phyloP scores from a whole-genome alignment of 345 rosid genomes.

The Hibiscus mutabilis region DNA sequence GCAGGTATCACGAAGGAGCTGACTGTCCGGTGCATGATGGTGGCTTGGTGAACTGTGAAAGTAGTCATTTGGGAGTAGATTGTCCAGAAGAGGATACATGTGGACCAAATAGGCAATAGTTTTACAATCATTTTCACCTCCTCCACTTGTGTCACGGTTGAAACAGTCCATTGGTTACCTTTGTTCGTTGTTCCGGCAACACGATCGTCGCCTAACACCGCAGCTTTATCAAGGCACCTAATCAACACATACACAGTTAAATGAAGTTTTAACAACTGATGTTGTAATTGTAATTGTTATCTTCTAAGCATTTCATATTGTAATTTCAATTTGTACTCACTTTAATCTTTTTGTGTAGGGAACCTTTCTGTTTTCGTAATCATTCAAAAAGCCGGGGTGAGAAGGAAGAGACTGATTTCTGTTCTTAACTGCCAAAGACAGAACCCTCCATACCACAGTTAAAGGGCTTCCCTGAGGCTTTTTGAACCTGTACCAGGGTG shows the following conservation, averaged over 20 bases:
- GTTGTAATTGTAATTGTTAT: too few species aligned
- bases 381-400: slow-evolving; percentile 51
- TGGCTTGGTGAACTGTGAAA: slow-evolving; percentile 79
- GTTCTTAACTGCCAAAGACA: slow-evolving; percentile 74
- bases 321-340: slow-evolving; percentile 29
- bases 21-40: slow-evolving; percentile 54
- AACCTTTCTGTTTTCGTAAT: slow-evolving; percentile 45
- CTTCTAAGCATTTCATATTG: too few species aligned
- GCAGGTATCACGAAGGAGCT: slow-evolving; percentile 56
- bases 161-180: slow-evolving; percentile 52
- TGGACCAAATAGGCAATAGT: slow-evolving; percentile 81
- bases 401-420: slow-evolving; percentile 46
- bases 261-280: not conserved
- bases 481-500: slow-evolving; percentile 57
- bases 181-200: slow-evolving; percentile 19
- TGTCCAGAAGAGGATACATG: slow-evolving; percentile 89
- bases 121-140: slow-evolving; percentile 76
- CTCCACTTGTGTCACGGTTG: slow-evolving; percentile 71
- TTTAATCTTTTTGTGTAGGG: slow-evolving; percentile 49
- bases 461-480: slow-evolving; percentile 82
- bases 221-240: slow-evolving; percentile 85
- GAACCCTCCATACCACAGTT: slow-evolving; percentile 69
- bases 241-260: slow-evolving; percentile 1
- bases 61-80: slow-evolving; percentile 92
- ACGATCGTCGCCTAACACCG: slow-evolving; percentile 30